These are phyloP conservation scores for Globisporangium paroecandrum DNA, from an alignment of 352 stramenopile genomes.

Conservation along the genomic window DNA sequence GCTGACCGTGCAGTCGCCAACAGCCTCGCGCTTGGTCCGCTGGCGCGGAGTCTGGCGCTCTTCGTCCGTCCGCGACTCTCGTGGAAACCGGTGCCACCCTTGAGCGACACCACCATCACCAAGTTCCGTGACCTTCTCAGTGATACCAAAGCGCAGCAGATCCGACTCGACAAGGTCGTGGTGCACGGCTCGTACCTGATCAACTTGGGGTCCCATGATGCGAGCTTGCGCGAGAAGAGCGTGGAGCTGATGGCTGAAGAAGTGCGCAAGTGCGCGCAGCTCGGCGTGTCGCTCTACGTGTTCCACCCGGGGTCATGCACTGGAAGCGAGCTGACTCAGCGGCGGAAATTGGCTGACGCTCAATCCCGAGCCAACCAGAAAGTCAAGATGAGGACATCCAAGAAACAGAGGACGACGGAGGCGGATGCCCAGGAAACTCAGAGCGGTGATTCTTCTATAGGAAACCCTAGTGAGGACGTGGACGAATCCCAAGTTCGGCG, in stretches of 20 bases:
- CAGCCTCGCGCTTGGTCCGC: conserved; percentile 24
- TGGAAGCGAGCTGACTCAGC: conserved; percentile 6
- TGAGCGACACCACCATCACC: conserved; percentile 12
- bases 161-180: conserved; percentile 22
- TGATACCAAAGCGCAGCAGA: conserved; percentile 5
- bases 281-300: conserved; percentile 38
- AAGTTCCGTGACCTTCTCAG: conserved; percentile 20
- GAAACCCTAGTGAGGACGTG: background rate
- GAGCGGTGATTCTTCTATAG: too few relatives aligned
- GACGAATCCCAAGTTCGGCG: conserved; percentile 2
- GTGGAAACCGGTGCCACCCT: conserved; percentile 26
- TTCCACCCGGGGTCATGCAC: conserved; percentile 45
- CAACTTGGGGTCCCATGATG: conserved; percentile 40
- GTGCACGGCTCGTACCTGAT: conserved; percentile 48
- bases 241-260: conserved; percentile 40
- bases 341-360: conserved; percentile 9
- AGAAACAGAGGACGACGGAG: conserved; percentile 6
- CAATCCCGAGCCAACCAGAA: conserved; percentile 10
- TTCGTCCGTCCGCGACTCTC: conserved; percentile 39
- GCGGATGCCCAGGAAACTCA: background rate
- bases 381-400: conserved; percentile 4
- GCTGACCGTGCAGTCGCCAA: conserved; percentile 33
- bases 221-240: conserved; percentile 29
- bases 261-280: conserved; percentile 32
- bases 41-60: conserved; percentile 29